Base-by-base conservation (phyloP, 2,329 filamentous ascomycete genomes). In the Hypoxylon sp. region DNA sequence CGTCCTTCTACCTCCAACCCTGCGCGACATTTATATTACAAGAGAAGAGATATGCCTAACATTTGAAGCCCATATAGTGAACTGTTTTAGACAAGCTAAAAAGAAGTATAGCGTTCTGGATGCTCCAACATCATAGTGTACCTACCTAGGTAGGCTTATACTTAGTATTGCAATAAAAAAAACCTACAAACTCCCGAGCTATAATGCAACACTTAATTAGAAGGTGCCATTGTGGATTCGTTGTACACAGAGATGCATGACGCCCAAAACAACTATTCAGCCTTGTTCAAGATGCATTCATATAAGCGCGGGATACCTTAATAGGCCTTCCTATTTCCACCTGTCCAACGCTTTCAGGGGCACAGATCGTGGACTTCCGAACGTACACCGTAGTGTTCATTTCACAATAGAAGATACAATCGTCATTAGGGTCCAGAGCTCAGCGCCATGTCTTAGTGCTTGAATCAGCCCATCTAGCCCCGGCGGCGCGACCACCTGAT, bases 341-440 rank as follows among this genome's bases (percentile, higher is more conserved):
- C 43, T 34, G 34, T 48, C 19, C n/a, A 11, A 51, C 19, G n/a
- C n/a, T 32, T 32, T 51, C 46, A 60, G 46, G 56, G 45, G 34
- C 17, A 30, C 9, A 38, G 30, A 7, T 9, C 25, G 11, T 11
- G 28, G 30, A 57, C 30, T 36, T 36, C 28, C 19, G 19, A 34
- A 14, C 17, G 25, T 19, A 43, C 38, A 43, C 38, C 38, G 11
- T 43, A 17, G 38, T 21, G 38, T 43, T 21, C 13, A 43, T 43
- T 43, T 43, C 38, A 3, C 17, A 43, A 21, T 43, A 41, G 7
- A n/a, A 41, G 7, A n/a, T 41, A 17, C 7, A 32, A 19, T 28
- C 28, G 19, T n/a, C 23, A 53, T 53, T n/a, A 23, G 4, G 34
- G 2, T 6, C 19, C 13, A 36, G 2, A 9, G 21, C 45, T 48